Conservation (phyloP, 305 asterid species). For the Petunia hybrid region DNA sequence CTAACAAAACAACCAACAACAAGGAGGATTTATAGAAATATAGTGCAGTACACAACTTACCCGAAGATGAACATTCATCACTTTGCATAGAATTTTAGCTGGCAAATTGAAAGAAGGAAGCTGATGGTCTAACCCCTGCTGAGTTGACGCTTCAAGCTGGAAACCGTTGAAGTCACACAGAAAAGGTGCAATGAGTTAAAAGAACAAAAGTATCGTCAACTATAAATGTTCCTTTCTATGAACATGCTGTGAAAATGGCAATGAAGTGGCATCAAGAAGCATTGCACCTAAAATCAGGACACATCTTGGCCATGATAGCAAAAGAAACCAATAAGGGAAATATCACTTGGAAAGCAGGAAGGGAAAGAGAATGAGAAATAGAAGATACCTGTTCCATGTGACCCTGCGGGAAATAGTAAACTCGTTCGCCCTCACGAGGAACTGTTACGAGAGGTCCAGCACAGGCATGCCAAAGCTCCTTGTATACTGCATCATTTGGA, state of each 20-base stretch:
- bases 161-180: slow-evolving; percentile 17
- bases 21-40: slow-evolving; percentile 39
- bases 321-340: too few species aligned
- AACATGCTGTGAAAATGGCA: too few species aligned
- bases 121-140: slow-evolving; percentile 75
- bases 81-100: slow-evolving; percentile 82
- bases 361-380: not conserved
- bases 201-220: not conserved
- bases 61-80: slow-evolving; percentile 73
- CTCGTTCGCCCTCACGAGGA: slow-evolving; percentile 89
- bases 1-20: slow-evolving; percentile 34
- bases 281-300: not conserved
- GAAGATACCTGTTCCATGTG: slow-evolving; percentile 94
- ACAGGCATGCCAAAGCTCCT: slow-evolving; percentile 95
- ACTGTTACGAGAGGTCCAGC: slow-evolving; percentile 94
- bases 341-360: too few species aligned
- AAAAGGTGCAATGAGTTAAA: slow-evolving; percentile 2
- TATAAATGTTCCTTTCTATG: not conserved
- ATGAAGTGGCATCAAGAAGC: too few species aligned
- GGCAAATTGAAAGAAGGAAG: slow-evolving; percentile 79
- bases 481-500: slow-evolving; percentile 60
- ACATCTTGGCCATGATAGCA: too few species aligned
- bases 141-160: slow-evolving; percentile 85
- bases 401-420: slow-evolving; percentile 96
- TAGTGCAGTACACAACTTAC: slow-evolving; percentile 44